These are phyloP conservation scores for Phaeosphaeria sp. DNA, from an alignment of 2,329 filamentous ascomycete species.

Conservation along the genomic window DNA sequence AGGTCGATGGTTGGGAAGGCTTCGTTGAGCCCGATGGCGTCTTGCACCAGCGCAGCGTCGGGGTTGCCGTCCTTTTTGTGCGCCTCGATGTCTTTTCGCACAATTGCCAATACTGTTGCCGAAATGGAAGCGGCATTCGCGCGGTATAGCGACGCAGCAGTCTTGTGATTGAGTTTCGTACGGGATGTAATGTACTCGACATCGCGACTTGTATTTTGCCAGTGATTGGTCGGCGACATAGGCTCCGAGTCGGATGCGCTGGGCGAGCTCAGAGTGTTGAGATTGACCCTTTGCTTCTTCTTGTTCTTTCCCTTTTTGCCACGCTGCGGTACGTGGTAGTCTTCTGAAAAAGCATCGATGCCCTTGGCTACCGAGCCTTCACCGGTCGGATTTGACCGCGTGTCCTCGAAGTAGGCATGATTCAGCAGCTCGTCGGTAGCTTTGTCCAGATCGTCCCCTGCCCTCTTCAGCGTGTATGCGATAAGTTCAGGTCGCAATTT, in stretches of 20 bases:
- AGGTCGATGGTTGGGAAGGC: constrained; percentile 62
- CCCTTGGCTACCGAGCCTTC: constrained; percentile 64
- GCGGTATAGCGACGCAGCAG: constrained; percentile 66
- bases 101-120: constrained; percentile 62
- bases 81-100: constrained; percentile 55
- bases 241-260: constrained; percentile 33
- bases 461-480: constrained; percentile 70
- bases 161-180: constrained; percentile 54
- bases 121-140: constrained; percentile 62
- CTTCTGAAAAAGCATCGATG: constrained; percentile 79
- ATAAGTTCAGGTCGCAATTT: constrained; percentile 71
- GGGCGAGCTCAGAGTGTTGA: constrained; percentile 28
- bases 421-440: constrained; percentile 84
- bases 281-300: constrained; percentile 37
- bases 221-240: constrained; percentile 57
- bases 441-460: constrained; percentile 68
- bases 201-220: constrained; percentile 64
- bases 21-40: constrained; percentile 61
- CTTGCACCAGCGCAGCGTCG: constrained; percentile 54
- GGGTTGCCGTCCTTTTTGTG: constrained; percentile 41
- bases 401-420: constrained; percentile 76
- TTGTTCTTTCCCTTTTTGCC: constrained; percentile 55
- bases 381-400: constrained; percentile 57
- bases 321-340: constrained; percentile 53
- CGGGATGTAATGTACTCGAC: constrained; percentile 67